These are phyloP conservation scores for Fusarium torulosum DNA, from an alignment of 2,329 filamentous ascomycete genomes.

Conservation along the genomic window DNA sequence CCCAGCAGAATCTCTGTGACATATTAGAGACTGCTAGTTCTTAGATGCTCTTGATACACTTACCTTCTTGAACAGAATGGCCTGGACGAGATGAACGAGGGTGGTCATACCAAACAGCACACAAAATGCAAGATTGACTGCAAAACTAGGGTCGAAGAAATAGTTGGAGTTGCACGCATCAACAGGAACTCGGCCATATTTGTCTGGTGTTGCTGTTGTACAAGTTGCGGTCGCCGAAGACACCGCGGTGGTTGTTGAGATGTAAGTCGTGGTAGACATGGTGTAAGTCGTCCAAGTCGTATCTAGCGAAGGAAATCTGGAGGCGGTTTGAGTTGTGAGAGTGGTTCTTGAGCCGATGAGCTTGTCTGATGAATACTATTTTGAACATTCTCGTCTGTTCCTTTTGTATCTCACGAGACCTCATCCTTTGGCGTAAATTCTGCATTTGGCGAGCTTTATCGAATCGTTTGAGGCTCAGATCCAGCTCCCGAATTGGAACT, in stretches of 20 bases:
- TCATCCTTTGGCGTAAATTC: background rate
- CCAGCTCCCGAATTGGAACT: background rate
- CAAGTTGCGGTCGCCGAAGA: conserved; percentile 49
- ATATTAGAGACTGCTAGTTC: background rate
- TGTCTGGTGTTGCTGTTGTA: conserved; percentile 51
- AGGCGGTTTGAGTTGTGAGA: background rate
- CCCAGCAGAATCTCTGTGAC: conserved; percentile 53
- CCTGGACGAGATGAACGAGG: conserved; percentile 48
- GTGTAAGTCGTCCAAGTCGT: conserved; percentile 23
- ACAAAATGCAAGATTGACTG: conserved; percentile 51
- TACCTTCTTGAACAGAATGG: conserved; percentile 51
- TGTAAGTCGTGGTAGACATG: conserved; percentile 41
- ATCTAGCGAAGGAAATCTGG: background rate
- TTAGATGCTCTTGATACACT: background rate
- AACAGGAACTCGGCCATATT: conserved; percentile 50
- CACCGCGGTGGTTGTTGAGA: conserved; percentile 51
- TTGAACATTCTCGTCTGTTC: background rate
- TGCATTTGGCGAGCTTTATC: conserved; percentile 5
- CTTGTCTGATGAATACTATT: conserved; percentile 3
- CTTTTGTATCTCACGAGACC: conserved; percentile 31
- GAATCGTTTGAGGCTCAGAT: conserved; percentile 24
- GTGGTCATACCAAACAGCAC: conserved; percentile 50
- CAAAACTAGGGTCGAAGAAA: conserved; percentile 51
- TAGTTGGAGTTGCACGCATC: conserved; percentile 53
- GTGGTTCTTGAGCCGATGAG: conserved; percentile 3